Base-by-base conservation (phyloP, 768 basidiomycete genomes). In the Phaeotremella skinneri region DNA sequence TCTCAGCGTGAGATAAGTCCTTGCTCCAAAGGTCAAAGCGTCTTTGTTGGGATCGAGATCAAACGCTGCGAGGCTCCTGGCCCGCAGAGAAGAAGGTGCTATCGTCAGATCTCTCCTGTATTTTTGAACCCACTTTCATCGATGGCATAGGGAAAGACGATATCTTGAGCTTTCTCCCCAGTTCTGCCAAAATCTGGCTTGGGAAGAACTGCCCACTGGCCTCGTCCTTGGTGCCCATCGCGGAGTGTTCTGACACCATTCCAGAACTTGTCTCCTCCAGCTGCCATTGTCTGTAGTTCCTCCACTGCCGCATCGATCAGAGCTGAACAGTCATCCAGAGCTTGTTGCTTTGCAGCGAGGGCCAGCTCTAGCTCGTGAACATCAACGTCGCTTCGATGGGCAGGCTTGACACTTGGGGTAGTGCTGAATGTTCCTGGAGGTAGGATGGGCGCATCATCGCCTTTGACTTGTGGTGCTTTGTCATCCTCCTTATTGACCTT, bases 81-180 rank as follows among this genome's bases (percentile, higher is more conserved):
- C 47, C 23, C 62, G 56, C 1, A 66, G 52, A 16, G 66, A 45
- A 39, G 52, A 17, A 20, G 56, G 45, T 14, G 65, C 64, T 69
- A 37, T 3, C 9, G 14, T 45, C 54, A 49, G 32, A 9, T 20
- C 4, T 34, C 14, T 13, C 11, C 0, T 20, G 4, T 11, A 2
- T 23, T 23, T 7, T 26, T 20, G 3, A 14, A 63, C 69, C 55
- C 37, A 73, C 72, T 69, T 49, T 74, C 72, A 48, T 74, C 72
- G 3, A 68, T 23, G 1, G 72, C 70, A 51, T 74, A 74, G 13
- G 72, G 72, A 14, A 74, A 69, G 31, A 70, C 58, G 25, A 74
- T n/a, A 54, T 74, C 72, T 53, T 62, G 71, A 3, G 72, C 70
- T 47, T 58, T 61, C 48, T 67, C 68, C 0, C 64, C 66, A 11